Evolutionary conservation across 2,329 filamentous ascomycete species (phyloP), one percentile per base, ranked within the genome.

Genomic region (Neoscytalidium dimidiatum): DNA sequence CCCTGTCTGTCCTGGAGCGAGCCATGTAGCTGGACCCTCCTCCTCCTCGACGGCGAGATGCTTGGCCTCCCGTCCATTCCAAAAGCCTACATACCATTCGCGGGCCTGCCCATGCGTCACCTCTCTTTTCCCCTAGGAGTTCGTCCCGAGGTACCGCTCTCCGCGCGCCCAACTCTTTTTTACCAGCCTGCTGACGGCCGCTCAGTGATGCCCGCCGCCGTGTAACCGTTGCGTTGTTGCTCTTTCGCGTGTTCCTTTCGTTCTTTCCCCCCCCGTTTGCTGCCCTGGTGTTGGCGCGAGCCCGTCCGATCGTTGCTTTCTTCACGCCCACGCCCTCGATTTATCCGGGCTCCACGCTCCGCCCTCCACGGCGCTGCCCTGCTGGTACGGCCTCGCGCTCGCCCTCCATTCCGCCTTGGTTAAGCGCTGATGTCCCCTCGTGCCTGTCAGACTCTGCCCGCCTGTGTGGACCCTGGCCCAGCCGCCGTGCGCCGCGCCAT

Each of bases 141-240:
- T 71, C 75, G 74, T 76, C 75, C 76, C 75, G 75, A 78, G 73
- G 74, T 76, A 78, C 75, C 74, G 73, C 70, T 74, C 51, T 21
- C 8, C 52, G 38, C 8, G 26, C 53, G 41, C 53, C 62, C 29
- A 43, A 26, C 41, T 61, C 21, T 33, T 48, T 21, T 60, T 43
- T 29, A 35, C 35, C 33, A 28, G 35, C 21, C 33, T 26, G 52
- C 52, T 43, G 53, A 58, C 53, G 23, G 31, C 35, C 38, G 19
- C 23, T 33, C 61, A 63, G 49, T 53, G 35, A 53, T 63, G 56
- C 35, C 61, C 48, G 43, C 23, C 61, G 61, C 46, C 48, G 61
- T 63, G 61, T 63, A 63, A 53, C 61, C 29, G 72, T 75, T 74
- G 71, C 76, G 73, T 74, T 70, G 38, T 33, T 43, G 67, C 68